These are phyloP conservation scores for Novymonas esmeraldas DNA, from an alignment of 208 protist genomes.

Conservation along the genomic window DNA sequence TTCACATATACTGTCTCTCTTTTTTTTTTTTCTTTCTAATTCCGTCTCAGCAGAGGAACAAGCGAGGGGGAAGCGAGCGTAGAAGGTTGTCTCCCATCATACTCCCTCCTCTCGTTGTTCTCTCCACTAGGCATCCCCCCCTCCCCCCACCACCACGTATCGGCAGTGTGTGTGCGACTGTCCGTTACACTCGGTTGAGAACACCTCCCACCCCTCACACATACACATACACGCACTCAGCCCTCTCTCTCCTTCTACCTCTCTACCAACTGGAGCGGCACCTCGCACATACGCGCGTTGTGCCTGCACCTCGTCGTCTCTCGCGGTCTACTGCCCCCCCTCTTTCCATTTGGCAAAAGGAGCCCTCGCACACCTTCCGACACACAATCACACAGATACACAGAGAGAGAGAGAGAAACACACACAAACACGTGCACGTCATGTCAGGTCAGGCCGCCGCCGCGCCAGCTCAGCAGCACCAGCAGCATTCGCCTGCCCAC, in stretches of 20 bases:
- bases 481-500: neutral
- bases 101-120: neutral
- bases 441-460: conserved; percentile 21
- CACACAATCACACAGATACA: too few species aligned
- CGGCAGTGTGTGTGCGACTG: neutral
- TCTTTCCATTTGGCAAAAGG: too few species aligned
- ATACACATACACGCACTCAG: neutral
- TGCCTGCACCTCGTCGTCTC: too few species aligned
- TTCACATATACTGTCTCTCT: neutral
- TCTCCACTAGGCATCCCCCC: neutral
- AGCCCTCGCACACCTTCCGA: too few species aligned
- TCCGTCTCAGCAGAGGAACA: neutral
- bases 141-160: neutral
- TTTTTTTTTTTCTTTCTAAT: conserved; percentile 4
- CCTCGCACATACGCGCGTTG: too few species aligned
- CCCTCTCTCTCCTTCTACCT: neutral
- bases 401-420: too few species aligned
- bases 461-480: conserved; percentile 4
- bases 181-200: neutral
- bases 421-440: neutral
- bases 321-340: too few species aligned
- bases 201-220: neutral
- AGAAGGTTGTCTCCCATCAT: neutral
- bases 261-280: neutral
- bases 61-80: too few species aligned